Evolutionary conservation across 2,329 filamentous ascomycete species (phyloP), one percentile per base, ranked within the genome.

Genomic region (Aspergillus alliaceus): DNA sequence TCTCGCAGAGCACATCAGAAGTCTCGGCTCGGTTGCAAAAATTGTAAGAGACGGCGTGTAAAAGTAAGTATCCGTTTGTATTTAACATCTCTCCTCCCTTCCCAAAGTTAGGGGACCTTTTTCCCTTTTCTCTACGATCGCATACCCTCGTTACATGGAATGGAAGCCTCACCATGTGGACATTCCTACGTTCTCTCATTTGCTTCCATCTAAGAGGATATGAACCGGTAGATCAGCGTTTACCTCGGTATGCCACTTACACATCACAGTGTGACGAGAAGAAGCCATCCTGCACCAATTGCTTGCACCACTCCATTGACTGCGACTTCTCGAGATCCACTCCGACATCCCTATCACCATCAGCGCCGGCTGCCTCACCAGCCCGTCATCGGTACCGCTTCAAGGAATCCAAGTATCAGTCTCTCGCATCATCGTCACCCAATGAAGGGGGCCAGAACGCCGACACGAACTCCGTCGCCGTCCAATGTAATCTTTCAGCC

Each of bases 11-110:
- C 69, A 6, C 72, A 75, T 60, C 64, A 56, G 22, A 75, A 75
- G 50, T 74, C 72, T 8, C 67, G 71, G 0, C 49, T 61, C 14
- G 72, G 72, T 4, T 75, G 72, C 54, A 53, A 50, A 11, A 71
- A 69, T 48, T 75, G 72, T 49, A 74, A 75, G 56, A 65, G 59
- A 52, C 59, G 72, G 6, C 69, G 72, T 14, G 65, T 75, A 8
- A 75, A 75, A 61, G 72, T 74, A 47, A 64, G 68, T 60, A 9
- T 15, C 37, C 11, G 20, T 47, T 11, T 25, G n/a, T n/a, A 27
- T 25, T 42, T 40, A 53, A 12, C 39, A 5, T 14, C 22, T 34
- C 1, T 11, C 18, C 14, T 20, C 31, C 29, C 8, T 18, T 48
- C n/a, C n/a, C n/a, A n/a, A n/a, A n/a, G n/a, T n/a, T n/a, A n/a